These are phyloP conservation scores for Hypoxylon intermedium DNA, from an alignment of 495 filamentous ascomycete species.

Conservation along the genomic window DNA sequence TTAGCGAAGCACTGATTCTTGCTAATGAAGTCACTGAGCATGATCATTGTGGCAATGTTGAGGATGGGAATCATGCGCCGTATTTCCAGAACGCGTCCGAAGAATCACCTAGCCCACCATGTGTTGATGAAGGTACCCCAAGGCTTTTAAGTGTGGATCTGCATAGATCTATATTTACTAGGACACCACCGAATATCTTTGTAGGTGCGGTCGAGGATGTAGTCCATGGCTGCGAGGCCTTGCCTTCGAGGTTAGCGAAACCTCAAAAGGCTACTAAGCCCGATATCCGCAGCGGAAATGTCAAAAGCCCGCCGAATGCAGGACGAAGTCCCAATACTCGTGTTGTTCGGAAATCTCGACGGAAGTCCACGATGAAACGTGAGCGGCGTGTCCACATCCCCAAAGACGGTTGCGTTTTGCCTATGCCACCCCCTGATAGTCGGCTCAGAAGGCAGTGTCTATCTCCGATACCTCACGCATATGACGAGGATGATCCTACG, in stretches of 20 bases:
- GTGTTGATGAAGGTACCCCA: constrained; percentile 22
- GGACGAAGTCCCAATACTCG: not conserved
- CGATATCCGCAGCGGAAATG: constrained; percentile 29
- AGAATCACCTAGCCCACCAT: constrained; percentile 16
- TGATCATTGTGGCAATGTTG: constrained; percentile 19
- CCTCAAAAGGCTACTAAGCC: constrained; percentile 30
- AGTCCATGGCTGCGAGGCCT: not conserved
- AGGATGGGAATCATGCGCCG: constrained; percentile 19
- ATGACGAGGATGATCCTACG: constrained; percentile 41
- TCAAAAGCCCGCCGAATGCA: constrained; percentile 10
- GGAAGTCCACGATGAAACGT: constrained; percentile 3
- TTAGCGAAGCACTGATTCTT: constrained; percentile 54
- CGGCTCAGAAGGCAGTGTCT: constrained; percentile 25
- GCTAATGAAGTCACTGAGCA: constrained; percentile 48
- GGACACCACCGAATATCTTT: constrained; percentile 8
- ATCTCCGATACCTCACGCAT: constrained; percentile 21
- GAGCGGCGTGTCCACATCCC: constrained; percentile 25
- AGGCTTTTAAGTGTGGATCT: constrained; percentile 30
- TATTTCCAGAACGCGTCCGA: constrained; percentile 22
- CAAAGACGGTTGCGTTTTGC: constrained; percentile 29
- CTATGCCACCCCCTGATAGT: constrained; percentile 34
- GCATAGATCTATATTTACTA: constrained; percentile 33
- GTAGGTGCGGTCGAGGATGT: not conserved
- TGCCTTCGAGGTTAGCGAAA: constrained; percentile 23
- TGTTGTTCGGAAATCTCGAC: constrained; percentile 8